Conservation (phyloP, 805 yeast species). For the Cyberlindnera galapagoensis region DNA sequence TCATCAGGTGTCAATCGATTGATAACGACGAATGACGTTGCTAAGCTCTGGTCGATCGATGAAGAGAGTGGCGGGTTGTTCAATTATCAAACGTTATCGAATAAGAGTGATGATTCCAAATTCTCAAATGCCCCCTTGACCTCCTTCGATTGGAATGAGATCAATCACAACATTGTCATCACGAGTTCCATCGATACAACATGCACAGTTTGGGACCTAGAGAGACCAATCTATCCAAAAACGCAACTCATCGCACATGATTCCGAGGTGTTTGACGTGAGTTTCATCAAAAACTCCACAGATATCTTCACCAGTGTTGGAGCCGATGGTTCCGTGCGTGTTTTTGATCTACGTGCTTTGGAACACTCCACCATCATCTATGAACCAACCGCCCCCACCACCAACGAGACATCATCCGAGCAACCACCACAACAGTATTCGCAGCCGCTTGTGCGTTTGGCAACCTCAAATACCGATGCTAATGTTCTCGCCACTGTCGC, state of each 20-base stretch:
- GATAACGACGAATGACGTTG: conserved; percentile 66
- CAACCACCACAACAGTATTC: neutral
- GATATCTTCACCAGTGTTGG: conserved; percentile 88
- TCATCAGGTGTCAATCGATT: conserved; percentile 39
- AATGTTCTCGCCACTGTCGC: conserved; percentile 82
- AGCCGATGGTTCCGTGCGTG: conserved; percentile 89
- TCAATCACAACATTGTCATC: conserved; percentile 62
- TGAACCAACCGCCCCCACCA: conserved; percentile 49
- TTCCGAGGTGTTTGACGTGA: conserved; percentile 88
- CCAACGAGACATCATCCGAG: conserved; percentile 2
- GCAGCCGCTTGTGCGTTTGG: conserved; percentile 49
- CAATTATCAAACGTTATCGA: conserved; percentile 33
- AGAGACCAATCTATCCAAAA: conserved; percentile 58
- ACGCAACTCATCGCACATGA: conserved; percentile 97
- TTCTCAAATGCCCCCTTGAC: conserved; percentile 74
- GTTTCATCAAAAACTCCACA: conserved; percentile 67
- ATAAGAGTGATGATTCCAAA: conserved; percentile 15
- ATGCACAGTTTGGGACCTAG: conserved; percentile 91
- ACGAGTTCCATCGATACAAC: conserved; percentile 94
- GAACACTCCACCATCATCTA: conserved; percentile 94
- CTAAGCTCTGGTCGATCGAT: conserved; percentile 53
- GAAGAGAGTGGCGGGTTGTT: conserved; percentile 30
- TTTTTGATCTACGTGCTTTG: conserved; percentile 80
- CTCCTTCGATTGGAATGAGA: conserved; percentile 85
- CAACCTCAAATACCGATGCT: conserved; percentile 73